A percentile compares a stretch with the other conserved stretches of the same genome.
Evolutionary conservation across 1,284 basidiomycete species (phyloP).

Genomic region (Rhodotorula glutinis): DNA sequence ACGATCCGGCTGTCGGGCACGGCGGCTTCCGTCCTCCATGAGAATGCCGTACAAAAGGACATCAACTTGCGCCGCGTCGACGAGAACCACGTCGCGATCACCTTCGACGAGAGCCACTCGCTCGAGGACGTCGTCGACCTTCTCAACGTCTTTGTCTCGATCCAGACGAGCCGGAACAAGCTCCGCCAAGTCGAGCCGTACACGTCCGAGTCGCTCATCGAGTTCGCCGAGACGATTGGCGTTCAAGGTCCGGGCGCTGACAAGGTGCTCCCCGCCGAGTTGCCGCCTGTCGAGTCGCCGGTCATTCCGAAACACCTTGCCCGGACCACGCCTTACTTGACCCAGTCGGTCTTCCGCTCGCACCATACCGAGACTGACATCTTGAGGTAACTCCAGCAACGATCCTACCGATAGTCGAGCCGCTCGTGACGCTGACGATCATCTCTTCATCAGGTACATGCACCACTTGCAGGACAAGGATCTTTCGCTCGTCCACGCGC

Average conservation of each 20-base stretch:
- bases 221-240: conserved; percentile 45
- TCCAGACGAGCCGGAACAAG: conserved; percentile 41
- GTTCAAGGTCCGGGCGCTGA: conserved; percentile 36
- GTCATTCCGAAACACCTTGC: conserved; percentile 60
- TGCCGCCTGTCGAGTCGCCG: conserved; percentile 39
- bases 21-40: conserved; percentile 66
- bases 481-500: conserved; percentile 87
- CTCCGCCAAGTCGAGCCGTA: conserved; percentile 29
- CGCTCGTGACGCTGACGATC: background rate
- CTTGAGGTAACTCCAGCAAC: conserved; percentile 57
- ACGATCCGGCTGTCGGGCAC: conserved; percentile 67
- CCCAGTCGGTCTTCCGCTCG: conserved; percentile 79
- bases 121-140: conserved; percentile 56
- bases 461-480: conserved; percentile 92
- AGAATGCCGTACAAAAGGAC: conserved; percentile 61
- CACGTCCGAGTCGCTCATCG: conserved; percentile 49
- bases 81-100: conserved; percentile 74
- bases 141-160: conserved; percentile 61
- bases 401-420: background rate
- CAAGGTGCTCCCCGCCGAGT: conserved; percentile 42
- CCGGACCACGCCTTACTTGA: conserved; percentile 72
- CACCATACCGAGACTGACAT: conserved; percentile 98
- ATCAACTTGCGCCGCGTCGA: conserved; percentile 86
- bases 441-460: conserved; percentile 53
- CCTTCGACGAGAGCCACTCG: conserved; percentile 86